phyloP scores from a whole-genome alignment of 1,139 yeast genomes.

The Suhomyces choctaworum region DNA sequence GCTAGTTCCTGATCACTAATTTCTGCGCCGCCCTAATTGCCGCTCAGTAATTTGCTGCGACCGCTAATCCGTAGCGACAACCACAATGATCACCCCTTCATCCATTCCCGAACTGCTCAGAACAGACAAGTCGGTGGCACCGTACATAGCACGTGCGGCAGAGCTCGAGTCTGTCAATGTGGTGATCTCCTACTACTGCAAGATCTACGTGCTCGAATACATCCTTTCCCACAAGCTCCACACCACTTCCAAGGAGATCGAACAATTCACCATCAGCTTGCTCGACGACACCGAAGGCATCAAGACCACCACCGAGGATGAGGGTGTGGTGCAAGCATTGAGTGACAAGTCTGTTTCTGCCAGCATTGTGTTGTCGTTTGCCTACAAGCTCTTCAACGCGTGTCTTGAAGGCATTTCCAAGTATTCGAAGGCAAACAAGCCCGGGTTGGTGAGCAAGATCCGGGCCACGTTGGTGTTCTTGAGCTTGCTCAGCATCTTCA shows the following conservation, averaged over 20 bases:
- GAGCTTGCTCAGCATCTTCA: conserved; percentile 30
- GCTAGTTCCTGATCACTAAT: too few species aligned
- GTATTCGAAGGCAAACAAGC: conserved; percentile 29
- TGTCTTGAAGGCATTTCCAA: conserved; percentile 32
- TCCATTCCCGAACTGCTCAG: conserved; percentile 31
- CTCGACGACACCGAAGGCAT: conserved; percentile 63
- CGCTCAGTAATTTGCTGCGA: too few species aligned
- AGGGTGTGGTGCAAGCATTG: conserved; percentile 42
- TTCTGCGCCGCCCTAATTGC: too few species aligned
- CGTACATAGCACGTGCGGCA: conserved; percentile 49
- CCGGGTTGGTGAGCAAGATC: conserved; percentile 32
- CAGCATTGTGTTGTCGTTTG: conserved; percentile 61
- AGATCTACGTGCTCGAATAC: conserved; percentile 64
- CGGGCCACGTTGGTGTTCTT: conserved; percentile 42
- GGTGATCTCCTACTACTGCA: conserved; percentile 57
- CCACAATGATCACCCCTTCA: conserved; percentile 12
- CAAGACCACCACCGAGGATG: conserved; percentile 42
- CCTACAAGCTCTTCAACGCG: conserved; percentile 59
- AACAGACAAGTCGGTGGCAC: conserved; percentile 40
- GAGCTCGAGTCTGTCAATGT: conserved; percentile 56
- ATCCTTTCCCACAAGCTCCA: conserved; percentile 63
- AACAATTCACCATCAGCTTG: conserved; percentile 55
- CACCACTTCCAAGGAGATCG: conserved; percentile 49
- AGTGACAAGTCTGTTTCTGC: conserved; percentile 58
- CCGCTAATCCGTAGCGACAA: not conserved